phyloP scores from a whole-genome alignment of 2,329 filamentous ascomycete genomes.

The Alternaria sp. region DNA sequence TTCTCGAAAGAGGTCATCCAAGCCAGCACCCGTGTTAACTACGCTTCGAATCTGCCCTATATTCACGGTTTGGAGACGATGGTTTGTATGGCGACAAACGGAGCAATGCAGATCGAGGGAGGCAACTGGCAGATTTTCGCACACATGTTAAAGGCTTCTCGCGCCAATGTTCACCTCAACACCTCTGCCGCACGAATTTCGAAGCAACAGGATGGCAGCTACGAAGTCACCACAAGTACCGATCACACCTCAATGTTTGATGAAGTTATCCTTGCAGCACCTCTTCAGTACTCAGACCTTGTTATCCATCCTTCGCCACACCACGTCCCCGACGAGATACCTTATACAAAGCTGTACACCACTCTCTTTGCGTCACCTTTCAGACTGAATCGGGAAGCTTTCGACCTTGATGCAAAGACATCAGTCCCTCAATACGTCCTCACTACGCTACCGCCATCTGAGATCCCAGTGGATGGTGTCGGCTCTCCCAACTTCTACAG shows the following conservation, averaged over 20 bases:
- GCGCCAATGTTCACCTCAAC: slow-evolving; percentile 69
- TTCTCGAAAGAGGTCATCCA: slow-evolving; percentile 88
- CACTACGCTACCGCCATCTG: slow-evolving; percentile 75
- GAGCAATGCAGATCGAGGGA: slow-evolving; percentile 78
- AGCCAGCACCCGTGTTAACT: slow-evolving; percentile 89
- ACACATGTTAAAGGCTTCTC: slow-evolving; percentile 74
- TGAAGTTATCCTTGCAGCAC: slow-evolving; percentile 81
- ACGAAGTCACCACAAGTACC: slow-evolving; percentile 54
- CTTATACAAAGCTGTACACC: slow-evolving; percentile 86
- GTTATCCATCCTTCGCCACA: slow-evolving; percentile 54
- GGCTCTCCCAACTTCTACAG: slow-evolving; percentile 85
- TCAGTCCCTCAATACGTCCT: slow-evolving; percentile 77
- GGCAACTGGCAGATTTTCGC: slow-evolving; percentile 97
- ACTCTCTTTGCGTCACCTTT: slow-evolving; percentile 85
- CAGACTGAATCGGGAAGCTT: slow-evolving; percentile 74
- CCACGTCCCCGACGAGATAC: slow-evolving; percentile 75
- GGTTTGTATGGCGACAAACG: slow-evolving; percentile 89
- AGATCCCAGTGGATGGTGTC: slow-evolving; percentile 59
- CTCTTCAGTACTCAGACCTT: slow-evolving; percentile 82
- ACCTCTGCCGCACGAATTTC: slow-evolving; percentile 71
- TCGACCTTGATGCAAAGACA: slow-evolving; percentile 68
- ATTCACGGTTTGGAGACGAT: slow-evolving; percentile 92
- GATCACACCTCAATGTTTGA: slow-evolving; percentile 65
- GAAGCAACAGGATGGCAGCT: slow-evolving; percentile 47
- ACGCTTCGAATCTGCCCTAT: slow-evolving; percentile 83